Base-by-base conservation (phyloP, 2,329 filamentous ascomycete genomes). In the Penicillium hordei region DNA sequence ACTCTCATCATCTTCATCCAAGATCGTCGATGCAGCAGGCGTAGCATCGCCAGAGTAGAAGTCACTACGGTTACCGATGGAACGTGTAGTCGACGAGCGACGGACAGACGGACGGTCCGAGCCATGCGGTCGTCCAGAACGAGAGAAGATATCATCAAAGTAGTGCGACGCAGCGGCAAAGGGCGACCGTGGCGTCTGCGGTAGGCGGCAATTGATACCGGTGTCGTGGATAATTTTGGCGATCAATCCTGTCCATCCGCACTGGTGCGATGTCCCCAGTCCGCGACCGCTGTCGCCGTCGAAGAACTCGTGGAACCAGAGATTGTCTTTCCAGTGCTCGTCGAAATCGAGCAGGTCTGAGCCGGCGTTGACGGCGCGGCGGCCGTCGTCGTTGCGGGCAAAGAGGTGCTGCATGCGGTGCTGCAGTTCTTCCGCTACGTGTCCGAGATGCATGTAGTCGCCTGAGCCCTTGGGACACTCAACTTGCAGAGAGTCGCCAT, bases 291-390 rank as follows among this genome's bases (percentile, higher is more conserved):
- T 88, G 72, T 97, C 93, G 39, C 92, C 93, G 71, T 97, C 93
- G 72, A 97, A 97, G 81, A 95, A 97, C 74, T 97, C 93, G 72
- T 96, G 89, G 82, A 96, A 97, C 90, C 91, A 97, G 68, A 97
- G 81, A 69, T 93, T 86, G 69, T 95, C 93, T 74, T 89, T 93
- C 93, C 93, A 97, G 75, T 96, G 82, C 25, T 90, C 88, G 70
- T 97, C 92, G 70, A 90, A 96, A 77, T 97, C 92, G 33, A 97
- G 86, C 64, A 88, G 83, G 67, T 97, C 88, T 65, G 89, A 91
- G 19, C 90, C 89, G 55, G 85, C 88, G 69, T 97, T 95, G 80
- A 96, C 89, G 63, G 92, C 93, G 63, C 94, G 88, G 60, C 91
- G 87, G 52, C 93, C 93, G 63, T 95, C 86, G 68, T 96, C 89